A percentile compares a stretch with the other conserved stretches of the same genome.
phyloP scores from a whole-genome alignment of 106 monocot species.

The Acorus calamus region DNA sequence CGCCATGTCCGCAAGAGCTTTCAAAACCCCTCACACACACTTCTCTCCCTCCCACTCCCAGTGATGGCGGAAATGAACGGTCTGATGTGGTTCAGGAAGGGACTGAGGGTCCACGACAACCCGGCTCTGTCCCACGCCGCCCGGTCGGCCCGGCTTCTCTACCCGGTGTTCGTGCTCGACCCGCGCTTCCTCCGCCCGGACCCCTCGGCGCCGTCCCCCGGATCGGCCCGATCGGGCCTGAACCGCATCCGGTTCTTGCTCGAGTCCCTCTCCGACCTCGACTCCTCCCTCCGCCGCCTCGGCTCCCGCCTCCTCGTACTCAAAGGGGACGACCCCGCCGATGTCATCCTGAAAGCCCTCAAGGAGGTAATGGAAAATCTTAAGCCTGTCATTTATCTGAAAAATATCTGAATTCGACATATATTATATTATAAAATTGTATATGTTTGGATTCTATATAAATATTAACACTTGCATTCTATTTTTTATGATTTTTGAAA shows the following conservation, averaged over 20 bases:
- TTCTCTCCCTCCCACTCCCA: neutral
- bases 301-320: conserved; percentile 75
- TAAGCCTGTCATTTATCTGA: too few relatives aligned
- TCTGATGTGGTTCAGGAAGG: conserved; percentile 88
- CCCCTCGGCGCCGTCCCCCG: conserved; percentile 47
- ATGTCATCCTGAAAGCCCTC: conserved; percentile 26
- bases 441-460: too few relatives aligned
- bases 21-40: too few relatives aligned
- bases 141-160: conserved; percentile 25
- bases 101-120: conserved; percentile 87
- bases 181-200: conserved; percentile 69
- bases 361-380: conserved; percentile 34
- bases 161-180: conserved; percentile 89
- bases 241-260: conserved; percentile 78
- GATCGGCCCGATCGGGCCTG: conserved; percentile 54
- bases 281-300: conserved; percentile 46
- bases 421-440: too few relatives aligned
- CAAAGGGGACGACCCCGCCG: conserved; percentile 36
- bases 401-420: too few relatives aligned
- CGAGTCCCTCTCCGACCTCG: conserved; percentile 64
- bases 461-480: too few relatives aligned
- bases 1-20: too few relatives aligned
- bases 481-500: too few relatives aligned
- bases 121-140: conserved; percentile 64
- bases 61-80: conserved; percentile 34